Evolutionary conservation across 768 basidiomycete species (phyloP).

Genomic region (Lentinula edodes): DNA sequence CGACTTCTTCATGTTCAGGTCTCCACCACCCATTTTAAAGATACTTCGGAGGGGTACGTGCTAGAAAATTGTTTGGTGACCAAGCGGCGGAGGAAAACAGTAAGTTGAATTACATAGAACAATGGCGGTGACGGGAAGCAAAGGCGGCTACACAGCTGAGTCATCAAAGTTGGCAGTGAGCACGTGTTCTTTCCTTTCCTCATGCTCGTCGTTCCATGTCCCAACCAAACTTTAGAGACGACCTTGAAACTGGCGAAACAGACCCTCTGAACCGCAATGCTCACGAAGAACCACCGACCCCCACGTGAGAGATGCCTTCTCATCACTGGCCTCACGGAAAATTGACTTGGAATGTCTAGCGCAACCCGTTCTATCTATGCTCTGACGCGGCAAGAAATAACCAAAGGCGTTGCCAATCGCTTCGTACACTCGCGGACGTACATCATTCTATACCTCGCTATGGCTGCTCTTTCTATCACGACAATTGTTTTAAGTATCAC

Average conservation of each 20-base stretch:
- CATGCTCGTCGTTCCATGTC: constrained; percentile 25
- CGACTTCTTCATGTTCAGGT: constrained; percentile 99
- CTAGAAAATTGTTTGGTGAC: constrained; percentile 4
- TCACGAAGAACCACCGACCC: constrained; percentile 6
- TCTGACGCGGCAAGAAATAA: constrained; percentile 77
- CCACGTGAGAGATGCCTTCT: not conserved
- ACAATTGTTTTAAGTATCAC: constrained; percentile 80
- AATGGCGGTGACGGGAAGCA: constrained; percentile 4
- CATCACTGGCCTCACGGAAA: not conserved
- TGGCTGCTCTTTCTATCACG: constrained; percentile 83
- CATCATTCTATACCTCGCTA: constrained; percentile 81
- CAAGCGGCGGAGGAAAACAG: constrained; percentile 10
- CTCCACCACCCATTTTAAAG: constrained; percentile 94
- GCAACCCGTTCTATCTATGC: constrained; percentile 80
- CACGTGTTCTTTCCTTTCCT: not conserved
- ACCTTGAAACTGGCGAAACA: constrained; percentile 30
- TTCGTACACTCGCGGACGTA: constrained; percentile 87
- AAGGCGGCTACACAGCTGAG: not conserved
- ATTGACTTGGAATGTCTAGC: constrained; percentile 28
- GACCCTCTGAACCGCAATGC: constrained; percentile 29
- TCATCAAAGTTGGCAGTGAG: not conserved
- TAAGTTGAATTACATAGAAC: constrained; percentile 3
- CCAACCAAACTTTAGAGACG: constrained; percentile 24
- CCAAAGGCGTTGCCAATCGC: constrained; percentile 81
- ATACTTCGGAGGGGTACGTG: constrained; percentile 11